A percentile compares a stretch with the other conserved stretches of the same genome.
Conservation (phyloP, 345 rosid species). For the Litchi chinensis region DNA sequence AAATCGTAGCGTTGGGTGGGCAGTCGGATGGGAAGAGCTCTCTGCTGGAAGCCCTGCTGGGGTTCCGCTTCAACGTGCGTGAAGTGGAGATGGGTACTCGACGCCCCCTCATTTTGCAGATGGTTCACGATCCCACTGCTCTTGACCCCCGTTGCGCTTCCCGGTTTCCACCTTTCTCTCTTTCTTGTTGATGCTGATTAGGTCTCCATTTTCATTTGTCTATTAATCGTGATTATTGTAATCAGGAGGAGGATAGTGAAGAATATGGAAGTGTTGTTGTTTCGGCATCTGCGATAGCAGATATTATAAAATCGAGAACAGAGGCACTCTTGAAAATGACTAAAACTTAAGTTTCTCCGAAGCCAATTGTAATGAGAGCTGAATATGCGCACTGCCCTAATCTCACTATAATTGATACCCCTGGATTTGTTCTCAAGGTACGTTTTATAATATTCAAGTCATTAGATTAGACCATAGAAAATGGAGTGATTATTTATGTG, state of each 20-base stretch:
- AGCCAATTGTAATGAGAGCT: conserved; percentile 97
- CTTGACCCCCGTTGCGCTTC: conserved; percentile 86
- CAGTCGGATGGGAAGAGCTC: conserved; percentile 98
- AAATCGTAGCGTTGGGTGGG: conserved; percentile 93
- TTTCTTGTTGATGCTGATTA: neutral
- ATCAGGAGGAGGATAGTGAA: conserved; percentile 89
- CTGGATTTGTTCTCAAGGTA: conserved; percentile 97
- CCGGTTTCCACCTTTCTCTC: conserved; percentile 44
- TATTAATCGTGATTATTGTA: neutral
- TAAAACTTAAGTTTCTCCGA: conserved; percentile 82
- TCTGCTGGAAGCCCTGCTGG: conserved; percentile 89
- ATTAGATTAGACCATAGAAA: neutral
- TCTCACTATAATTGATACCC: conserved; percentile 93
- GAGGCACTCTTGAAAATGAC: conserved; percentile 69
- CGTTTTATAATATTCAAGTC: neutral
- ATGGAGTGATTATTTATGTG: too few species aligned
- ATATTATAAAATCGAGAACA: conserved; percentile 78
- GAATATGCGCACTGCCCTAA: conserved; percentile 98
- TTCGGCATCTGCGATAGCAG: conserved; percentile 70
- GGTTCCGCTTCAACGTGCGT: conserved; percentile 92
- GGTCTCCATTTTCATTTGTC: neutral
- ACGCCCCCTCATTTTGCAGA: conserved; percentile 88
- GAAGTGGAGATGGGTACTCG: conserved; percentile 99
- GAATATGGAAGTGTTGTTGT: conserved; percentile 85
- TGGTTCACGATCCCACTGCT: conserved; percentile 90